Conservation (phyloP, 345 rosid species). For the Physaria fendleri region DNA sequence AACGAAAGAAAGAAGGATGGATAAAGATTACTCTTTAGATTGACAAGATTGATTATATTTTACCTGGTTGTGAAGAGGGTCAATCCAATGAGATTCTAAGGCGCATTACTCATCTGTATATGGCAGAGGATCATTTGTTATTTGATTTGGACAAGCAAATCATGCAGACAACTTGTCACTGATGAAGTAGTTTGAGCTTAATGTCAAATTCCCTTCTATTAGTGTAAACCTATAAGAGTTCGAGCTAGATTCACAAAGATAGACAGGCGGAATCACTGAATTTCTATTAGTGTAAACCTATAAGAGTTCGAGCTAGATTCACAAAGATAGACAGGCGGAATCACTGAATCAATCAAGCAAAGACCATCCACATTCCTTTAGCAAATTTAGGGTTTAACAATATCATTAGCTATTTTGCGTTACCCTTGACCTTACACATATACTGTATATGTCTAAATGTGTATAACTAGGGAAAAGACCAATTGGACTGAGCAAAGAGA, state of each 20-base stretch:
- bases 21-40: background rate
- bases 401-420: background rate
- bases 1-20: background rate
- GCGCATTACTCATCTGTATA: slow-evolving; percentile 24
- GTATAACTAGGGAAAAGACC: background rate
- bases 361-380: background rate
- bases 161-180: background rate
- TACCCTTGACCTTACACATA: background rate
- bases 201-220: background rate
- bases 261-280: background rate
- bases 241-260: background rate
- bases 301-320: background rate
- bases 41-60: background rate
- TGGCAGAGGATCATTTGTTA: background rate
- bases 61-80: slow-evolving; percentile 24
- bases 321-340: background rate
- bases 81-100: slow-evolving; percentile 4
- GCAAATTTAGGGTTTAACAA: background rate
- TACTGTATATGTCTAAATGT: background rate
- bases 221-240: background rate
- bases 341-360: background rate
- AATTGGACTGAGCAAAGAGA: background rate
- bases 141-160: background rate
- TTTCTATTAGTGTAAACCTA: background rate
- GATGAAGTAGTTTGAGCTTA: background rate